Percentiles rank a stretch among this genome's conserved stretches.
Evolutionary conservation across 169 alveolate genomes (phyloP).

Genomic region (Blepharisma undulans): DNA sequence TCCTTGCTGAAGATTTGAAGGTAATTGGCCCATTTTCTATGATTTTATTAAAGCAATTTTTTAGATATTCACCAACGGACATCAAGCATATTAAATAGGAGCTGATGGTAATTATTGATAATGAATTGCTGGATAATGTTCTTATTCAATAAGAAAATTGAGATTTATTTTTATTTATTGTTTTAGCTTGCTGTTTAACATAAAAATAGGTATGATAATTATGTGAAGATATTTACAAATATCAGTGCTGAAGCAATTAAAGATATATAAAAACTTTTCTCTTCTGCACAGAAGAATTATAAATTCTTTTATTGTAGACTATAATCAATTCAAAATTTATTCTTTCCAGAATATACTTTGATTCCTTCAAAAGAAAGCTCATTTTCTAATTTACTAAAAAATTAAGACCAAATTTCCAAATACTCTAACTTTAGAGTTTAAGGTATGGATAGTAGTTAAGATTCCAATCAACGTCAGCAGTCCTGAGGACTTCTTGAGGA

Average conservation of each 20-base stretch:
- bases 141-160: background rate
- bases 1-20: background rate
- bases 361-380: no score
- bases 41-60: background rate
- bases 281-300: no score
- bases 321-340: no score
- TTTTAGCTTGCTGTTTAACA: background rate
- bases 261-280: no score
- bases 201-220: background rate
- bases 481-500: background rate
- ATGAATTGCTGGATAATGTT: background rate
- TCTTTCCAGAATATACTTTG: no score
- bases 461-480: background rate
- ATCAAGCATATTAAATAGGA: background rate
- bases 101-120: background rate
- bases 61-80: background rate
- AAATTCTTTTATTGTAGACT: no score
- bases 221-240: background rate
- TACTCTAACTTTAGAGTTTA: background rate
- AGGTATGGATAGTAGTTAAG: background rate
- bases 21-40: background rate
- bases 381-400: no score
- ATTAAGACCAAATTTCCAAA: background rate
- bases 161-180: no score
- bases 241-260: no score